A percentile compares a stretch with the other conserved stretches of the same genome.
phyloP scores from a whole-genome alignment of 1,284 basidiomycete species.

The Hemileia vastatrix region DNA sequence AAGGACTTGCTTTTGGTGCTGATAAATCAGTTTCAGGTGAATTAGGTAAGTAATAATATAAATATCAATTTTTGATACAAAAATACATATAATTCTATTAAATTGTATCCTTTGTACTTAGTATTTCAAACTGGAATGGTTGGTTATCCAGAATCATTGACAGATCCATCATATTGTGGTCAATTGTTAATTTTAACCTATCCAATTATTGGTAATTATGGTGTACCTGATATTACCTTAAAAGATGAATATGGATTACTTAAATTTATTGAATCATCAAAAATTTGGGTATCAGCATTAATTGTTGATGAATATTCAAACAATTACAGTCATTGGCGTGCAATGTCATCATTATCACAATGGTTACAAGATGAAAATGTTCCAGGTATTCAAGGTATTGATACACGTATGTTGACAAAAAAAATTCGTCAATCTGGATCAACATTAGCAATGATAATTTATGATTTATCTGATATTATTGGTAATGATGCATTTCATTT shows the following conservation, averaged over 20 bases:
- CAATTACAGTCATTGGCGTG: slow-evolving; percentile 90
- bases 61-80: too few relatives aligned
- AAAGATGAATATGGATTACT: slow-evolving; percentile 47
- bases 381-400: slow-evolving; percentile 89
- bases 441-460: slow-evolving; percentile 73
- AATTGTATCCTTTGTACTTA: too few relatives aligned
- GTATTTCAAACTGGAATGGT: too few relatives aligned
- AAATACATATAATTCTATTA: too few relatives aligned
- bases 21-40: too few relatives aligned
- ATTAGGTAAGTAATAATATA: too few relatives aligned
- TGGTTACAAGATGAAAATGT: slow-evolving; percentile 94
- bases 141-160: slow-evolving; percentile 95
- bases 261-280: slow-evolving; percentile 82
- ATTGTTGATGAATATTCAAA: slow-evolving; percentile 83
- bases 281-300: slow-evolving; percentile 84
- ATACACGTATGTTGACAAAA: slow-evolving; percentile 94
- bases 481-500: slow-evolving; percentile 50
- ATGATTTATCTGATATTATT: slow-evolving; percentile 50
- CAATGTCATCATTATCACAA: slow-evolving; percentile 69
- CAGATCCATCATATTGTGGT: slow-evolving; percentile 95
- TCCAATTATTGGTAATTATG: slow-evolving; percentile 94
- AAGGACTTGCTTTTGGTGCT: too few relatives aligned
- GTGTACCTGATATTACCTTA: slow-evolving; percentile 59
- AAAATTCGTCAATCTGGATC: slow-evolving; percentile 86
- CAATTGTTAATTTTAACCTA: slow-evolving; percentile 97